Conservation (phyloP, 495 filamentous ascomycete species). For the Penicillium angulare region DNA sequence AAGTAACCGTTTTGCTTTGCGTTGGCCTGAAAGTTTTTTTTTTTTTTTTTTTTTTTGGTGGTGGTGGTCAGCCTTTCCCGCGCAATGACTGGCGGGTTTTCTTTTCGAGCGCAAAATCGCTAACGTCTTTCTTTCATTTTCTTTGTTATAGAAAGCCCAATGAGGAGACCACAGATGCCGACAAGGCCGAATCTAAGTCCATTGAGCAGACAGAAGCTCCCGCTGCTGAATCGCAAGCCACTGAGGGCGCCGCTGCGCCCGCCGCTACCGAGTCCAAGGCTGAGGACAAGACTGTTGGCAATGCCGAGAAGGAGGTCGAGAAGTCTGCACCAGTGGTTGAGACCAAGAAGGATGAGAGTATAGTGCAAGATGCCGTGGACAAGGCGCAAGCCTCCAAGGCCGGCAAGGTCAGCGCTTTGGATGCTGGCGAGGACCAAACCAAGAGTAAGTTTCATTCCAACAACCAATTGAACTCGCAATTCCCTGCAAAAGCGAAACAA, state of each 20-base stretch:
- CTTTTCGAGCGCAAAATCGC: neutral
- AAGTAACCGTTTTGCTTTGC: slow-evolving; percentile 16
- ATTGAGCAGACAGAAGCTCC: slow-evolving; percentile 22
- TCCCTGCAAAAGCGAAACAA: neutral
- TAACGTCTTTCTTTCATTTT: slow-evolving; percentile 21
- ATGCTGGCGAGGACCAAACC: slow-evolving; percentile 15
- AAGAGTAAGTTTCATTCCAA: slow-evolving; percentile 10
- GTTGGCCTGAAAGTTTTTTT: slow-evolving; percentile 2
- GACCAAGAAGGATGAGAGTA: slow-evolving; percentile 5
- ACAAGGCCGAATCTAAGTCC: slow-evolving; percentile 6
- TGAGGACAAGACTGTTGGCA: slow-evolving; percentile 11
- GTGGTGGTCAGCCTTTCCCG: too few relatives aligned
- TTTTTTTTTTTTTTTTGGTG: slow-evolving; percentile 2
- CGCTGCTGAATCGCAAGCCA: slow-evolving; percentile 23
- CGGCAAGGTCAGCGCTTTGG: slow-evolving; percentile 17
- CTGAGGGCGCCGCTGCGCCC: slow-evolving; percentile 21
- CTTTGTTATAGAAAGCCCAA: slow-evolving; percentile 36
- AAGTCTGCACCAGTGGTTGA: neutral
- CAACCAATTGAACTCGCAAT: too few relatives aligned
- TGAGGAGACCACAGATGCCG: slow-evolving; percentile 33
- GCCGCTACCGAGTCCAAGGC: slow-evolving; percentile 14
- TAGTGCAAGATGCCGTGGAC: slow-evolving; percentile 22
- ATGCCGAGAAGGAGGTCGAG: slow-evolving; percentile 23
- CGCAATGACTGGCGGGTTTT: slow-evolving; percentile 1
- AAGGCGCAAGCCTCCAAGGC: slow-evolving; percentile 30